Conservation (phyloP, 2,329 filamentous ascomycete species). For the Colletotrichum shisoi region DNA sequence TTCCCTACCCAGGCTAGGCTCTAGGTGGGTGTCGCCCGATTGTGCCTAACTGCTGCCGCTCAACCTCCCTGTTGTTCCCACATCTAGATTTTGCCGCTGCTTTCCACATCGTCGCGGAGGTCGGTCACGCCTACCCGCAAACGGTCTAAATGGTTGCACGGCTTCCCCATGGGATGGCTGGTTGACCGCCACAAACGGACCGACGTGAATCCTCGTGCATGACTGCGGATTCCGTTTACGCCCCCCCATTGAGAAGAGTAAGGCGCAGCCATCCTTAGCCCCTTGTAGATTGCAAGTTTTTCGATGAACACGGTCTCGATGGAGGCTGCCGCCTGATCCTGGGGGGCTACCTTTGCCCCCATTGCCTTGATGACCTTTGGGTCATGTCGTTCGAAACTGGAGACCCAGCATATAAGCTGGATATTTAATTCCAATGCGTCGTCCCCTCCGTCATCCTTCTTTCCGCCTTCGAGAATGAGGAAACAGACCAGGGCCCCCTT, state of each 20-base stretch:
- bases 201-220: neutral
- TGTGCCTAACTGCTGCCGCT: neutral
- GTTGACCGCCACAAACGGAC: neutral
- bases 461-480: neutral
- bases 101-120: neutral
- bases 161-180: neutral
- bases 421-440: neutral
- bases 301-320: neutral
- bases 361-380: no score
- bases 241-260: neutral
- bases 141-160: neutral
- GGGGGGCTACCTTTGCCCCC: no score
- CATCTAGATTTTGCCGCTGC: neutral
- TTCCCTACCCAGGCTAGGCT: no score
- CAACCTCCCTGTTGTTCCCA: neutral
- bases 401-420: neutral
- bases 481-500: conserved; percentile 5
- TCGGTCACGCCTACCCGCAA: neutral
- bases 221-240: neutral
- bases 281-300: neutral
- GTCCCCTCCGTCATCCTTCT: neutral
- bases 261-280: neutral
- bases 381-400: no score
- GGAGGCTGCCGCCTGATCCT: neutral
- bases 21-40: conserved; percentile 1